Evolutionary conservation across 345 rosid genomes (phyloP), one percentile per base, ranked within the genome.

Genomic region (Citrus glauca): DNA sequence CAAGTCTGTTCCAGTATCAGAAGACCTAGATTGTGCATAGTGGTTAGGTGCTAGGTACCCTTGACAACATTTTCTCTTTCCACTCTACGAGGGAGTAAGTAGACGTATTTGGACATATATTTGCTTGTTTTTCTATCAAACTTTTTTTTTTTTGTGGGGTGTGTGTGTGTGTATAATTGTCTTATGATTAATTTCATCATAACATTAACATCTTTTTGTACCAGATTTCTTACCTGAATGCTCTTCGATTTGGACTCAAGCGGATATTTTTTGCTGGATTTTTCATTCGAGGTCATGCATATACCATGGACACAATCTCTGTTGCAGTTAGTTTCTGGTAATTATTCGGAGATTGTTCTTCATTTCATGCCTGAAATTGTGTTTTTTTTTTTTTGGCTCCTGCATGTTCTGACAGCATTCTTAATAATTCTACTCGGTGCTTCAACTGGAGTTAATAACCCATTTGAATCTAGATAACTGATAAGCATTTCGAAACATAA

Each of bases 271-370:
- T 91, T 69, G 94, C 91, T 50, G 98, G 98, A 59, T 91, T 91
- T 82, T 93, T 93, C 77, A 91, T 93, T 45, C 87, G 90, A 16
- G 90, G 94, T 55, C 97, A 88, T 4, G 86, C 87, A 42, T 93
- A 87, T 78, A 93, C 93, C 37, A 89, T 93, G 97, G 98, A 93
- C 75, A 93, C 97, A 17, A 88, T 91, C 38, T 88, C 97, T 33
- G 94, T 91, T 25, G 97, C 92, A 10, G 98, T 93, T 68, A 77
- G 89, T 37, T 93, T 86, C 84, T 93, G 98, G 97, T 90, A 87
- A 85, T 65, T 68, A 50, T 32, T 53, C 5, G 8, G 28, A 48
- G 25, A 20, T 30, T 71, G 42, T 4, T 80, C 57, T 48, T 50
- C 25, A 55, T 53, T 48, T 42, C 69, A 40, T 72, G 65, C 33